Evolutionary conservation across 352 stramenopile species (phyloP).

Genomic region (Phytopythium helicoides): DNA sequence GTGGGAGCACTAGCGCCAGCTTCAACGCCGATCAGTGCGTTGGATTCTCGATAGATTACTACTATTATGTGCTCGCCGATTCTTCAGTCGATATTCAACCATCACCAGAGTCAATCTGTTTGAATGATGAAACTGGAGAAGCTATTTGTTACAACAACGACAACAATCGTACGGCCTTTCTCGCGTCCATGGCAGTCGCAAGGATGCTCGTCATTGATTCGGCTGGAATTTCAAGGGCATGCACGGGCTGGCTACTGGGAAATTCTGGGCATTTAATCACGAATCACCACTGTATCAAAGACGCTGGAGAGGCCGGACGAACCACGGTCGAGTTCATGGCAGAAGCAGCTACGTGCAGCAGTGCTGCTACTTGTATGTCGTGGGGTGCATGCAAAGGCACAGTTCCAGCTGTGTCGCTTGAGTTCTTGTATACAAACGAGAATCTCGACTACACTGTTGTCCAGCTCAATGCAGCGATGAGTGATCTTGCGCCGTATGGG

Average conservation of each 20-base stretch:
- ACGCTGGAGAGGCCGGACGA: conserved; percentile 25
- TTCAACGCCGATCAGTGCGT: conserved; percentile 35
- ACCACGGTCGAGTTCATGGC: conserved; percentile 69
- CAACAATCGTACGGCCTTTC: conserved; percentile 25
- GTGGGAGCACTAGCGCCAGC: not conserved
- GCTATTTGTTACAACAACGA: conserved; percentile 56
- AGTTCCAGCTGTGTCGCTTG: conserved; percentile 38
- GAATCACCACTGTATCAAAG: conserved; percentile 71
- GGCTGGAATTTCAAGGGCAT: conserved; percentile 23
- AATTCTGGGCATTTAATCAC: conserved; percentile 62
- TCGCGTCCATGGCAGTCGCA: conserved; percentile 44
- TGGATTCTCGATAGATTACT: conserved; percentile 53
- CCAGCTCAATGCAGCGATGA: conserved; percentile 30
- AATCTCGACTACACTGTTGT: conserved; percentile 64
- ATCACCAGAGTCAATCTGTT: no score
- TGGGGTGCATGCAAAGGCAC: conserved; percentile 43
- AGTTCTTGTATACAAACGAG: conserved; percentile 42
- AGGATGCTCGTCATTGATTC: conserved; percentile 49
- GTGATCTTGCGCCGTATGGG: conserved; percentile 35
- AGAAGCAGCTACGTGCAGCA: conserved; percentile 31
- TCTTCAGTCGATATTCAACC: conserved; percentile 33
- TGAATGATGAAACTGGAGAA: no score
- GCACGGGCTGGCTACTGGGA: conserved; percentile 63
- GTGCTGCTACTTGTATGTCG: conserved; percentile 23
- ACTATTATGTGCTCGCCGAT: conserved; percentile 44